Evolutionary conservation across 1,139 yeast genomes (phyloP).

Genomic region (Pneumocystis canis): DNA sequence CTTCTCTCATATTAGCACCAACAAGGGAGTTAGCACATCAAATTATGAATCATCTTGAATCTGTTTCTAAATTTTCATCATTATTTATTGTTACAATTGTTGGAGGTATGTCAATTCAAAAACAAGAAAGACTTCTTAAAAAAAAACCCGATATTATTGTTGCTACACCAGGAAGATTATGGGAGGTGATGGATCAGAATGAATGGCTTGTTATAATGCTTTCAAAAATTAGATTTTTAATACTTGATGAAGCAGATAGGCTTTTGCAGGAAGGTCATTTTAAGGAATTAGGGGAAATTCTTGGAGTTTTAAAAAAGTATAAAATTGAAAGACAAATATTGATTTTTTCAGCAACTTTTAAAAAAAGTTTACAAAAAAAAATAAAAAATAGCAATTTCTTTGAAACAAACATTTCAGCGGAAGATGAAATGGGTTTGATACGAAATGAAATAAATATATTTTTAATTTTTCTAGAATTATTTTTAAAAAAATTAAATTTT

Average conservation of each 20-base stretch:
- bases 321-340: conserved; percentile 68
- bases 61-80: conserved; percentile 46
- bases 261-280: conserved; percentile 91
- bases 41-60: conserved; percentile 64
- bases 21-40: conserved; percentile 95
- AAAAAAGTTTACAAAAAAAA: conserved; percentile 65
- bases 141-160: conserved; percentile 71
- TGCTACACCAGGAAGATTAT: conserved; percentile 91
- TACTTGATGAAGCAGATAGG: conserved; percentile 95
- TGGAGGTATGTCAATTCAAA: conserved; percentile 88
- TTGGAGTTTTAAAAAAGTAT: conserved; percentile 34
- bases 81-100: conserved; percentile 65
- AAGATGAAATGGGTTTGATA: not conserved
- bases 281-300: conserved; percentile 73
- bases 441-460: not conserved
- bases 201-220: conserved; percentile 34
- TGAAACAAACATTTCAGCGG: conserved; percentile 7
- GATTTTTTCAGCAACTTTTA: conserved; percentile 89
- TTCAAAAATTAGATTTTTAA: conserved; percentile 52
- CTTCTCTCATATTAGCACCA: conserved; percentile 79
- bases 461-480: conserved; percentile 17
- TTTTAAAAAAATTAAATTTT: conserved; percentile 26
- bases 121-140: conserved; percentile 65
- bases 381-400: conserved; percentile 32
- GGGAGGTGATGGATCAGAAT: conserved; percentile 53